phyloP scores from a whole-genome alignment of 192 early-diverging fungal genomes.

The Backusella mclennaniae region DNA sequence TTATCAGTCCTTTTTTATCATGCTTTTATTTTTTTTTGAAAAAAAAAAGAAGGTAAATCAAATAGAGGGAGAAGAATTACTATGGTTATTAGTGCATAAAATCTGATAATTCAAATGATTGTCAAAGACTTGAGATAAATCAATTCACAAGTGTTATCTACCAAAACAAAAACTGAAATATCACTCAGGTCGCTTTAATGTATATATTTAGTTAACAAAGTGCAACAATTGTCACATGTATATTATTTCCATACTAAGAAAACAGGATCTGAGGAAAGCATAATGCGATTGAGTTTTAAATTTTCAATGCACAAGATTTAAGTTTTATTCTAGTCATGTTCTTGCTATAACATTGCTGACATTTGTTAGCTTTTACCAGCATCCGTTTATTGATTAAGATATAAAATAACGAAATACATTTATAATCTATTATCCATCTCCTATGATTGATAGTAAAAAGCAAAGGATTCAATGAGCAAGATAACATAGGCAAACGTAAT shows the following conservation, averaged over 20 bases:
- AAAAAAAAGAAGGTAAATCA: not conserved
- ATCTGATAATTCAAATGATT: not conserved
- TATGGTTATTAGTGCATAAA: not conserved
- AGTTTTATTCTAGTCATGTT: not conserved
- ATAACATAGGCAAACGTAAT: not conserved
- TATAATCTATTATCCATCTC: not conserved
- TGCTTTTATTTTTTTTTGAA: not conserved
- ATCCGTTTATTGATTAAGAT: not conserved
- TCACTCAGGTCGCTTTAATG: not conserved
- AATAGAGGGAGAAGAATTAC: not conserved
- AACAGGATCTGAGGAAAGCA: not conserved
- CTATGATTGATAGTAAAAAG: not conserved
- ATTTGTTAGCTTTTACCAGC: not conserved
- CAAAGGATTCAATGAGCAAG: not conserved
- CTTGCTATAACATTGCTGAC: not conserved
- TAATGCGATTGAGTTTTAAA: conserved; percentile 2
- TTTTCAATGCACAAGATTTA: not conserved
- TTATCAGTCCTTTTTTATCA: not conserved
- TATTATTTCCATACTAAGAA: not conserved
- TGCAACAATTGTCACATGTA: not conserved
- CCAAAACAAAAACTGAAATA: not conserved
- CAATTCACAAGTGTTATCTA: not conserved
- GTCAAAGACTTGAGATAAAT: not conserved
- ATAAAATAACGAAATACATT: not conserved
- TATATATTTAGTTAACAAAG: not conserved